These are phyloP conservation scores for Trichothecium sympodiale DNA, from an alignment of 2,329 filamentous ascomycete genomes.

Conservation along the genomic window DNA sequence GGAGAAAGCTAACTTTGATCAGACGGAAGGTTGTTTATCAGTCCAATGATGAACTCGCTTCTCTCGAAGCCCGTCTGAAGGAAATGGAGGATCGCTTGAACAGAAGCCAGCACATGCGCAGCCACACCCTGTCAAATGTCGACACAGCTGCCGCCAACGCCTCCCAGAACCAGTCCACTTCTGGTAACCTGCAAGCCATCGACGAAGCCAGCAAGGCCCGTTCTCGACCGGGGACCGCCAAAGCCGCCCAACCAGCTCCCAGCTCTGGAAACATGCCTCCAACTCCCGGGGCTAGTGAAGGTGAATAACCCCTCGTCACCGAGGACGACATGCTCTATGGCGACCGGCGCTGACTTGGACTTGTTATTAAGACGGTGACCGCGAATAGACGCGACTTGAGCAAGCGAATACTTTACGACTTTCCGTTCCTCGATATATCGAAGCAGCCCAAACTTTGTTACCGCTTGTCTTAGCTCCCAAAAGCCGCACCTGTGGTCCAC, in stretches of 20 bases:
- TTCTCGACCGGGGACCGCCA: slow-evolving; percentile 44
- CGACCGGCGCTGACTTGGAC: neutral
- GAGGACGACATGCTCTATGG: neutral
- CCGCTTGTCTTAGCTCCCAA: too few relatives aligned
- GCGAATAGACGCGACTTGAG: slow-evolving; percentile 1
- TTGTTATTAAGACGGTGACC: slow-evolving; percentile 1
- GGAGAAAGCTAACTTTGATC: slow-evolving; percentile 4
- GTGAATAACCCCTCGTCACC: slow-evolving; percentile 37
- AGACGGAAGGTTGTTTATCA: slow-evolving; percentile 72
- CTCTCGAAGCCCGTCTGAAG: slow-evolving; percentile 71
- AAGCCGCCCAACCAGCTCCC: slow-evolving; percentile 37
- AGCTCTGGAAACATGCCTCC: slow-evolving; percentile 47
- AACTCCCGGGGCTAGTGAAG: slow-evolving; percentile 51
- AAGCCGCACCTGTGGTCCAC: too few relatives aligned
- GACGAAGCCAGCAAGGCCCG: slow-evolving; percentile 22
- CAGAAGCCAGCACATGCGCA: slow-evolving; percentile 12
- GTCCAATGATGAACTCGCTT: slow-evolving; percentile 71
- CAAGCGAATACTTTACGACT: too few relatives aligned
- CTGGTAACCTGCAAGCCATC: slow-evolving; percentile 6
- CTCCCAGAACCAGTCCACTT: slow-evolving; percentile 7
- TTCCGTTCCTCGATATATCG: too few relatives aligned
- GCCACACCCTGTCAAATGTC: slow-evolving; percentile 4
- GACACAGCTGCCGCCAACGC: slow-evolving; percentile 4
- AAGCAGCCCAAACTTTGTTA: too few relatives aligned
- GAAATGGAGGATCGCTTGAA: slow-evolving; percentile 74